A percentile compares a stretch with the other conserved stretches of the same genome.
phyloP scores from a whole-genome alignment of 2,329 filamentous ascomycete genomes.

The Apiospora sp. region DNA sequence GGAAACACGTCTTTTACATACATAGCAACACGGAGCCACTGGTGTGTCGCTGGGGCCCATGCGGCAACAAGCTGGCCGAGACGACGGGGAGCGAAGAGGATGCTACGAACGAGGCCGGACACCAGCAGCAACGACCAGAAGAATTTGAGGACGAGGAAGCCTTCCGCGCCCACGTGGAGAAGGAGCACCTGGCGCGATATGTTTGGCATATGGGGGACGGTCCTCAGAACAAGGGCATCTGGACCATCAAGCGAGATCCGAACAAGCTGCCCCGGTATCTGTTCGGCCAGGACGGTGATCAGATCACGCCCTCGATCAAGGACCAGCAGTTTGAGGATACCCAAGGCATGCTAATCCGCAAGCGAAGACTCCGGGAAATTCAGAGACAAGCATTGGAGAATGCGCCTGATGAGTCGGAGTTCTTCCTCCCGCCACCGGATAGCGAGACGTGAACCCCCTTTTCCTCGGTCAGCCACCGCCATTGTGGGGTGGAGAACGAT shows the following conservation, averaged over 20 bases:
- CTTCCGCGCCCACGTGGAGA: constrained; percentile 61
- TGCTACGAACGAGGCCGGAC: constrained; percentile 27
- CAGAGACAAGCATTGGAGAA: constrained; percentile 53
- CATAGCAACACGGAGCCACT: constrained; percentile 48
- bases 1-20: constrained; percentile 59
- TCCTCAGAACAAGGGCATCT: constrained; percentile 51
- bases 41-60: constrained; percentile 52
- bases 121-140: constrained; percentile 29
- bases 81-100: not conserved
- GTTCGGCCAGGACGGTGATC: constrained; percentile 58
- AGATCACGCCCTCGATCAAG: constrained; percentile 66
- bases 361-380: constrained; percentile 53
- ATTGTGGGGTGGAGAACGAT: not conserved
- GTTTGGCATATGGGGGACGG: constrained; percentile 69
- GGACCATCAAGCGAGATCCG: constrained; percentile 33
- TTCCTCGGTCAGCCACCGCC: not conserved
- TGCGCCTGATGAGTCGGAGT: constrained; percentile 51
- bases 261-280: constrained; percentile 56
- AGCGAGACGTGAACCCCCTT: not conserved
- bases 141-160: constrained; percentile 37
- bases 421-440: constrained; percentile 32
- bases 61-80: constrained; percentile 32
- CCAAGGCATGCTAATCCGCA: constrained; percentile 53
- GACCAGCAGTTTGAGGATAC: constrained; percentile 60
- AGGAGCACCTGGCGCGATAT: constrained; percentile 60